Base-by-base conservation (phyloP, 768 basidiomycete genomes). In the Termitomyces sp. region DNA sequence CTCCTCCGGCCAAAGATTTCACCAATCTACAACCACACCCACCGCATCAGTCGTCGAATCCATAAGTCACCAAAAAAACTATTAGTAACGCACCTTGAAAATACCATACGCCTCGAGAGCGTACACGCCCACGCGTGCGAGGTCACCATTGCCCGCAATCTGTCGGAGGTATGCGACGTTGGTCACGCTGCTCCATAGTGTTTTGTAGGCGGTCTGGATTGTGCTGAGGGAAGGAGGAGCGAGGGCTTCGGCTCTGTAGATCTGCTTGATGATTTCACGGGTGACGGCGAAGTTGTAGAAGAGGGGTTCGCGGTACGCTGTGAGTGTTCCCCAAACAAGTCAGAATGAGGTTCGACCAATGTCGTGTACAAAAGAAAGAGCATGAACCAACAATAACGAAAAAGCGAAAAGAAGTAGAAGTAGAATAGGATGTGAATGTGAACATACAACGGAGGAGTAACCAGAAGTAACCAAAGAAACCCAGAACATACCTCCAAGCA, bases 61-160 rank as follows among this genome's bases (percentile, higher is more conserved):
- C 22, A 51, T 1, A 42, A 8, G 12, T 40, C 1, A 33, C n/a
- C 1, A 60, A 18, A 36, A 32, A 38, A 39, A n/a, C n/a, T 7
- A 28, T 0, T 12, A 12, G 4, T 13, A 53, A 44, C 51, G 28
- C 63, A 89, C 91, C 80, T 91, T 91, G 82, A 91, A 96, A 67
- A 96, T 89, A 16, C 89, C 88, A 71, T 95, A 96, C 36, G 92
- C 94, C 76, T 96, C 92, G 24, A 93, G 69, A 9, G 84, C 92
- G 70, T 94, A 92, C 18, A 93, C 72, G 11, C 86, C 86, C 28
- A 93, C 79, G 66, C 82, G 81, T 7, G 80, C 81, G 74, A 86
- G 83, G 67, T 92, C 86, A 7, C 92, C 92, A 52, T 78, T 86
- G 67, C 77, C 72, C 15, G 84, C 68, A 15, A 87, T 71, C 60